Conservation (phyloP, 2,329 filamentous ascomycete genomes). For the Hypomyces perniciosus region DNA sequence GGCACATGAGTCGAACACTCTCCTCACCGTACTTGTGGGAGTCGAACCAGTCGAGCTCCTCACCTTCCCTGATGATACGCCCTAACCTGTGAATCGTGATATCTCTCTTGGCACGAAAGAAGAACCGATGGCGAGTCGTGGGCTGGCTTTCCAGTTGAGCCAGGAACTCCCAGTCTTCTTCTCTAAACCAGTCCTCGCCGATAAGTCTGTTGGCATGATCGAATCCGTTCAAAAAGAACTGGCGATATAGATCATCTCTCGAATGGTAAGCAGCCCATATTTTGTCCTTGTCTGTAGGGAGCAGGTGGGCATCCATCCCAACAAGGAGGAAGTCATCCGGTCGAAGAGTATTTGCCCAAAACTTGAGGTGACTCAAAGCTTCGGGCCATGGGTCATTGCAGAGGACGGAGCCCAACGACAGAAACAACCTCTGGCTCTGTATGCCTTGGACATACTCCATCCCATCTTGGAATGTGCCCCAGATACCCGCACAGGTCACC, state of each 20-base stretch:
- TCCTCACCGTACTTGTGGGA: conserved; percentile 36
- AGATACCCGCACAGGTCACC: conserved; percentile 33
- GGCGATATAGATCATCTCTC: conserved; percentile 27
- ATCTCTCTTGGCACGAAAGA: conserved; percentile 30
- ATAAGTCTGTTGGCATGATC: conserved; percentile 31
- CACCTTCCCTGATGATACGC: conserved; percentile 24
- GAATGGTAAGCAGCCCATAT: conserved; percentile 37
- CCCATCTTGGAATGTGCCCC: conserved; percentile 35
- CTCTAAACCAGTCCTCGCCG: conserved; percentile 28
- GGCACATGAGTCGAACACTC: conserved; percentile 34
- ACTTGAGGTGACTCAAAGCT: conserved; percentile 29
- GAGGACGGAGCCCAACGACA: conserved; percentile 37
- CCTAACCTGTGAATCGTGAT: conserved; percentile 22
- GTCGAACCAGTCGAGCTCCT: conserved; percentile 39
- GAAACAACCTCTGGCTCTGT: conserved; percentile 29
- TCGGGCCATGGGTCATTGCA: conserved; percentile 35
- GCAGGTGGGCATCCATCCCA: conserved; percentile 37
- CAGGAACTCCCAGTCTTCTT: conserved; percentile 34
- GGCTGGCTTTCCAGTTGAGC: conserved; percentile 31
- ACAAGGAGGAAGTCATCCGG: conserved; percentile 31
- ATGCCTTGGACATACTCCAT: conserved; percentile 26
- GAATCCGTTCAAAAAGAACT: conserved; percentile 36
- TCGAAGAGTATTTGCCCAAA: conserved; percentile 31
- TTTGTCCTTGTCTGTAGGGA: conserved; percentile 28
- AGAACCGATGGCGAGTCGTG: conserved; percentile 36